Evolutionary conservation across 257 asterid genomes (phyloP).

Genomic region (Jasminum sambac): DNA sequence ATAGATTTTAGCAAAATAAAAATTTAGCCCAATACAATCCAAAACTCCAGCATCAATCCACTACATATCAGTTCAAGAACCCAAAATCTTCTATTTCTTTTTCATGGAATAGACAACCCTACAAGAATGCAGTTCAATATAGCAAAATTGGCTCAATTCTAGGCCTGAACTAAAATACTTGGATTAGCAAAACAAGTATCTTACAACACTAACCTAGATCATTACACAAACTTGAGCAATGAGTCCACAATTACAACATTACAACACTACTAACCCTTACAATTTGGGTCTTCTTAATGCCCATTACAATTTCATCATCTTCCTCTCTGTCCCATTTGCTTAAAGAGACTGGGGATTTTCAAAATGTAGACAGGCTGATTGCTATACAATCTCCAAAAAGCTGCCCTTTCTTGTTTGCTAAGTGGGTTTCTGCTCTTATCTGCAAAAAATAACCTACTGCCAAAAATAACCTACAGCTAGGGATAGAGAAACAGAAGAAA

Average conservation of each 20-base stretch:
- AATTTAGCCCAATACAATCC: too few relatives aligned
- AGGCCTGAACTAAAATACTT: not conserved
- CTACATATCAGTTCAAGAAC: too few relatives aligned
- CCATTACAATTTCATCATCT: not conserved
- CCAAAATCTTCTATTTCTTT: too few relatives aligned
- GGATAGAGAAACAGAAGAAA: conserved; percentile 36
- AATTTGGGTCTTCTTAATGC: not conserved
- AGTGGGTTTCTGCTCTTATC: not conserved
- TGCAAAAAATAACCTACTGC: not conserved
- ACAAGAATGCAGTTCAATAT: not conserved
- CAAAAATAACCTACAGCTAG: not conserved
- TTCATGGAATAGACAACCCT: too few relatives aligned
- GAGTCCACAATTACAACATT: not conserved
- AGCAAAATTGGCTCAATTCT: not conserved
- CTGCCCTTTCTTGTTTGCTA: not conserved
- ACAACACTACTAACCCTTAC: not conserved
- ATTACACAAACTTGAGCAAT: not conserved
- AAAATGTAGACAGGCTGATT: not conserved
- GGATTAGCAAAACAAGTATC: not conserved
- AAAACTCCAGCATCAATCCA: too few relatives aligned
- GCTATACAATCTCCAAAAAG: not conserved
- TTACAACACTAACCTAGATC: not conserved
- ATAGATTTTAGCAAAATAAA: too few relatives aligned
- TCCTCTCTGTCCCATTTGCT: not conserved
- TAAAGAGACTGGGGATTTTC: not conserved